Evolutionary conservation across 2,329 filamentous ascomycete genomes (phyloP).

Genomic region (Zasmidium citrigriseum): DNA sequence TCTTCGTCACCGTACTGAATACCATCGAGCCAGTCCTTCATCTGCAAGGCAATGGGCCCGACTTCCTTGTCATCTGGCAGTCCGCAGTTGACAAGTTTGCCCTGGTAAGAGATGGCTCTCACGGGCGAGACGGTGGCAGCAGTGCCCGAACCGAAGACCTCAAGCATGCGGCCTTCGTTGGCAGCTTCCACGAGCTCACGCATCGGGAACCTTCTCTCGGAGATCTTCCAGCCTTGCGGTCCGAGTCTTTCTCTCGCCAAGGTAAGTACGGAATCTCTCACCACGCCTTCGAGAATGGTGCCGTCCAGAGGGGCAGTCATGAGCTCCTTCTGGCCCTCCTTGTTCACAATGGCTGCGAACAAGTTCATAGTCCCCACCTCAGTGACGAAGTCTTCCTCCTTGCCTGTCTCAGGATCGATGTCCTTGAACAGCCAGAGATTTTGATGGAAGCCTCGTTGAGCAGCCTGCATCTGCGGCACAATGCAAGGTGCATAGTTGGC

Average conservation of each 20-base stretch:
- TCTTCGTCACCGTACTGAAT: constrained; percentile 94
- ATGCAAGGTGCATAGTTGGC: constrained; percentile 99
- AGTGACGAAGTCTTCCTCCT: constrained; percentile 81
- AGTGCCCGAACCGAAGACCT: constrained; percentile 92
- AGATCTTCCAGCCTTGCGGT: constrained; percentile 84
- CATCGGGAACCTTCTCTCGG: constrained; percentile 93
- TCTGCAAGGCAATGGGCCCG: constrained; percentile 77
- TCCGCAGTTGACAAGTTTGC: constrained; percentile 71
- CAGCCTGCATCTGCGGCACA: constrained; percentile 90
- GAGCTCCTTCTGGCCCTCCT: constrained; percentile 88
- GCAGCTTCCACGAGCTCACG: constrained; percentile 77
- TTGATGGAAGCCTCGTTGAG: constrained; percentile 91
- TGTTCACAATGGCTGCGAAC: constrained; percentile 82
- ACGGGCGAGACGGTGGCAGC: constrained; percentile 93
- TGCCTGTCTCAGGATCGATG: constrained; percentile 33
- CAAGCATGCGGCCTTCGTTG: constrained; percentile 80
- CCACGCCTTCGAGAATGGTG: constrained; percentile 94
- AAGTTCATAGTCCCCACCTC: constrained; percentile 99
- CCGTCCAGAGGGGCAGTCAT: constrained; percentile 95
- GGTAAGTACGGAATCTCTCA: constrained; percentile 83
- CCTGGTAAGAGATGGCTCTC: constrained; percentile 85
- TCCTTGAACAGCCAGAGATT: constrained; percentile 97
- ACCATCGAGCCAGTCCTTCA: constrained; percentile 96
- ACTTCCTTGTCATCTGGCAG: constrained; percentile 80
- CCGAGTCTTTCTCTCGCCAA: constrained; percentile 81